Percentiles rank a stretch among this genome's conserved stretches.
These are phyloP conservation scores for Penicillium concentricum DNA, from an alignment of 2,329 filamentous ascomycete genomes.

Conservation along the genomic window DNA sequence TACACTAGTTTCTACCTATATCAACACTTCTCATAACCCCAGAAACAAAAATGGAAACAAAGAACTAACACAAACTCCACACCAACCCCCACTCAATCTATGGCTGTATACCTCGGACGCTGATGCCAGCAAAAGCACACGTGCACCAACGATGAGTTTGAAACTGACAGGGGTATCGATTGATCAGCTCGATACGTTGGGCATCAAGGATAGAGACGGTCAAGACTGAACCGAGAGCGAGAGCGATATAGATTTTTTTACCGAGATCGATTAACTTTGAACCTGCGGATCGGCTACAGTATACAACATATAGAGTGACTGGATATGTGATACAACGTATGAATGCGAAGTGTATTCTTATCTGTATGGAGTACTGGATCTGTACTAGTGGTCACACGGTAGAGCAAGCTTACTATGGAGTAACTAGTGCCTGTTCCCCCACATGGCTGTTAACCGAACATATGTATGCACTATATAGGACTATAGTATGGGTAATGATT, in stretches of 20 bases:
- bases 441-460: background rate
- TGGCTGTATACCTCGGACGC: background rate
- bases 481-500: background rate
- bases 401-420: background rate
- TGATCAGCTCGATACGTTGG: background rate
- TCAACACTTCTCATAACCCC: background rate
- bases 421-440: background rate
- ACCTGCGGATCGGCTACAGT: background rate
- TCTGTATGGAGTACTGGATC: background rate
- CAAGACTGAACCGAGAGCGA: background rate
- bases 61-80: background rate
- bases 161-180: background rate
- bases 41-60: background rate
- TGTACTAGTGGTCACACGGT: background rate
- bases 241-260: background rate
- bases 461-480: too few species aligned
- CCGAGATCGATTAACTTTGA: background rate
- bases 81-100: background rate
- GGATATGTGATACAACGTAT: background rate
- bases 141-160: background rate
- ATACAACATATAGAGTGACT: background rate
- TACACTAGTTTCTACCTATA: background rate
- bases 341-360: background rate
- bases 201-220: background rate
- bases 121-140: background rate